Conservation (phyloP, 2,329 filamentous ascomycete species). For the Monosporascus sp. region DNA sequence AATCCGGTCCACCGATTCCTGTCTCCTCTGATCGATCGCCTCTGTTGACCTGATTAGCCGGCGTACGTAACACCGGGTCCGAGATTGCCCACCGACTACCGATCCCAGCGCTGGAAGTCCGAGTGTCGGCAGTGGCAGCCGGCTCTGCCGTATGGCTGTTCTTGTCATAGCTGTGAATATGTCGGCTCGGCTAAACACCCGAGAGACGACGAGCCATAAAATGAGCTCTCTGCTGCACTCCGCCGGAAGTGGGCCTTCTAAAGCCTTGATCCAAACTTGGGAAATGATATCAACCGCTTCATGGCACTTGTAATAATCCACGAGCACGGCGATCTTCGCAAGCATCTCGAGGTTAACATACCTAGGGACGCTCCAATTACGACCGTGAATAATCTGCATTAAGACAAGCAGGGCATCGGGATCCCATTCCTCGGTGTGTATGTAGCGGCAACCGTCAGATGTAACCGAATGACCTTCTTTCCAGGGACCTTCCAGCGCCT, state of each 20-base stretch:
- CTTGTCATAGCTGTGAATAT: no score
- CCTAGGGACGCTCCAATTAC: slow-evolving; percentile 2
- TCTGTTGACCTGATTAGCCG: no score
- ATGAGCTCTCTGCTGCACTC: not conserved
- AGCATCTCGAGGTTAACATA: slow-evolving; percentile 4
- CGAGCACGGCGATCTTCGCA: slow-evolving; percentile 9
- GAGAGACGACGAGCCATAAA: not conserved
- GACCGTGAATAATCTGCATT: slow-evolving; percentile 10
- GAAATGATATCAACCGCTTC: slow-evolving; percentile 1
- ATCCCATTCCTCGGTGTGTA: slow-evolving; percentile 20
- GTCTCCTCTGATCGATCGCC: no score
- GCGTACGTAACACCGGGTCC: no score
- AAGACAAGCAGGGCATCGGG: slow-evolving; percentile 21
- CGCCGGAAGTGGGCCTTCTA: not conserved
- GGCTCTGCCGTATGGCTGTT: no score
- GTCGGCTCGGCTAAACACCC: not conserved
- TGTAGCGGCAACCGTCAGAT: not conserved
- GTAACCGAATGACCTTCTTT: slow-evolving; percentile 3
- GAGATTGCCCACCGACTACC: no score
- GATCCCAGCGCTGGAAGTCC: no score
- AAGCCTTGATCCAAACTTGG: not conserved
- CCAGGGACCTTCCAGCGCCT: slow-evolving; percentile 6
- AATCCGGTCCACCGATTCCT: no score
- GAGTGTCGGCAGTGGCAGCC: no score
- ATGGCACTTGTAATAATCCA: slow-evolving; percentile 8